A percentile compares a stretch with the other conserved stretches of the same genome.
phyloP scores from a whole-genome alignment of 1,139 yeast species.

The Kurtzmaniella natalensis region DNA sequence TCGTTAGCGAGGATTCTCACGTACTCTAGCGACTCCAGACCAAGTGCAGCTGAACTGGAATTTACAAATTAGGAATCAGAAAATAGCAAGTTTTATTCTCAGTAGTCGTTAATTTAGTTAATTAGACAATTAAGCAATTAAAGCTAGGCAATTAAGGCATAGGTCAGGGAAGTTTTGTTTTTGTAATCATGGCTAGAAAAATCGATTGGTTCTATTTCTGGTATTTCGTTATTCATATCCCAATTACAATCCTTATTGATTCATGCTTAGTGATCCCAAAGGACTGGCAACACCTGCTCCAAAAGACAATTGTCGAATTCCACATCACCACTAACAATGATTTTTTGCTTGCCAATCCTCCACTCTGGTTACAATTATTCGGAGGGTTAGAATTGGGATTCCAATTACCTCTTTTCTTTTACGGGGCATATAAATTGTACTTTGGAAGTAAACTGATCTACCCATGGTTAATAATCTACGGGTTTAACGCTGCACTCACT shows the following conservation, averaged over 20 bases:
- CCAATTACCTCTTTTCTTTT: constrained; percentile 74
- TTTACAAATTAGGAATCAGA: too few species aligned
- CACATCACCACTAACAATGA: constrained; percentile 68
- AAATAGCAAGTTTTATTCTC: too few species aligned
- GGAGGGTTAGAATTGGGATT: constrained; percentile 67
- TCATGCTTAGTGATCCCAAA: constrained; percentile 64
- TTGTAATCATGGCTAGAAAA: constrained; percentile 1
- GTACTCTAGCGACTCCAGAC: too few species aligned
- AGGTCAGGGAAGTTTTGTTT: too few species aligned
- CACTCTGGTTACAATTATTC: constrained; percentile 69
- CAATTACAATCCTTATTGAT: constrained; percentile 73
- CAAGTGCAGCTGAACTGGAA: too few species aligned
- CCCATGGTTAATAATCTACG: constrained; percentile 58
- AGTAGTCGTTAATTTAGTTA: too few species aligned
- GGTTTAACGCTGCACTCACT: constrained; percentile 72
- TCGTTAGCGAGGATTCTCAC: too few species aligned
- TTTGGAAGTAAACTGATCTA: constrained; percentile 28
- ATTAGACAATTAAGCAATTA: too few species aligned
- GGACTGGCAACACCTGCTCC: constrained; percentile 43
- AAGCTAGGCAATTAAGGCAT: too few species aligned
- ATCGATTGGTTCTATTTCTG: constrained; percentile 50
- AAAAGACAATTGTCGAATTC: constrained; percentile 45
- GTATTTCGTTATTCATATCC: constrained; percentile 56
- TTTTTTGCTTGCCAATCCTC: constrained; percentile 49
- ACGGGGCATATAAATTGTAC: constrained; percentile 25